Evolutionary conservation across 1,139 yeast species (phyloP).

Genomic region (Geotrichum europaeum): DNA sequence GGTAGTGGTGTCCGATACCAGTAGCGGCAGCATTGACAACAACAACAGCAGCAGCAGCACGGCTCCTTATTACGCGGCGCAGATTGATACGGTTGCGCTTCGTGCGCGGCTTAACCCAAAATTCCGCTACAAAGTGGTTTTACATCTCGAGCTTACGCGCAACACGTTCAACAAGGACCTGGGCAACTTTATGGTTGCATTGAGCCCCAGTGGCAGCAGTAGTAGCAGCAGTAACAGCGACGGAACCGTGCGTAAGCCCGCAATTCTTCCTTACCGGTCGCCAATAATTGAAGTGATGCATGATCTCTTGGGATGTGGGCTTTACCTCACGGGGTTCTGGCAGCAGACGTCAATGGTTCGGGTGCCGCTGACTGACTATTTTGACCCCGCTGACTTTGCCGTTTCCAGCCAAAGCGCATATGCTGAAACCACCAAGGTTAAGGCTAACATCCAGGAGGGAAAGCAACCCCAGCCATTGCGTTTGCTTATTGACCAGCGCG

Average conservation of each 20-base stretch:
- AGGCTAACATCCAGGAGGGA: neutral
- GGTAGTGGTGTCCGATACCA: neutral
- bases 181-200: neutral
- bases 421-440: neutral
- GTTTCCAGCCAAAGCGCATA: neutral
- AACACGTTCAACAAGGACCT: neutral
- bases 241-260: neutral
- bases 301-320: neutral
- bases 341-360: slow-evolving; percentile 1
- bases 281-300: neutral
- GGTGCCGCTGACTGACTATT: slow-evolving; percentile 4
- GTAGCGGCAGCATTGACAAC: neutral
- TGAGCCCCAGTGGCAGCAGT: neutral
- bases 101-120: neutral
- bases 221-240: neutral
- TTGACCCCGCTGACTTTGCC: slow-evolving; percentile 2
- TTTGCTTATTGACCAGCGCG: neutral
- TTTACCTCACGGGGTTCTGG: neutral
- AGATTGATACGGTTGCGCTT: neutral
- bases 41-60: neutral
- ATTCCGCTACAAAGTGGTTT: neutral
- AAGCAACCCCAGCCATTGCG: neutral
- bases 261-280: neutral
- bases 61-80: neutral
- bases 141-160: neutral